These are phyloP conservation scores for Choiromyces venosus DNA, from an alignment of 495 filamentous ascomycete genomes.

Conservation along the genomic window DNA sequence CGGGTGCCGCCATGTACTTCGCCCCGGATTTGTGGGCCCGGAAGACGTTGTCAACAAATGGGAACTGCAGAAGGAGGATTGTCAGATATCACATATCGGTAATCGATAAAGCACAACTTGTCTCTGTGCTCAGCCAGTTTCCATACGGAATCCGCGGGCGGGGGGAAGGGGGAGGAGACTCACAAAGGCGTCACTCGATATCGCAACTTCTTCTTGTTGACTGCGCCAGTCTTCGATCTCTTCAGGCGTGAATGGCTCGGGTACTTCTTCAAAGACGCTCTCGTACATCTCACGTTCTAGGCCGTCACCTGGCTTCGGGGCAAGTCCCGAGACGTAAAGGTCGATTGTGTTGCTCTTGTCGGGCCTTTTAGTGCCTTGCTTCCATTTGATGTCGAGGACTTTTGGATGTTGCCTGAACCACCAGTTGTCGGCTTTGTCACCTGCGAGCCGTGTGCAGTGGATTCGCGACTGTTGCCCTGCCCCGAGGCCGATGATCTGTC, in stretches of 20 bases:
- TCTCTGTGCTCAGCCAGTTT: neutral
- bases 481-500: conserved; percentile 90
- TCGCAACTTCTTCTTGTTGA: conserved; percentile 72
- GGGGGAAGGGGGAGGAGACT: too few relatives aligned
- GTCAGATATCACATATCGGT: neutral
- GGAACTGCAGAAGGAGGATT: conserved; percentile 62
- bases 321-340: conserved; percentile 77
- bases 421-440: conserved; percentile 98
- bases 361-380: conserved; percentile 88
- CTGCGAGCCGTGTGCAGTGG: conserved; percentile 93
- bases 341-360: conserved; percentile 98
- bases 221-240: conserved; percentile 77
- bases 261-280: conserved; percentile 85
- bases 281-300: conserved; percentile 81
- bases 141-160: neutral
- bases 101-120: neutral
- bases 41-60: conserved; percentile 96
- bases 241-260: conserved; percentile 68
- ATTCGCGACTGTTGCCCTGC: conserved; percentile 96
- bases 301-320: conserved; percentile 53
- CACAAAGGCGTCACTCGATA: conserved; percentile 92
- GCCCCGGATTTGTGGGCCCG: conserved; percentile 77
- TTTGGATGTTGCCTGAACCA: conserved; percentile 95
- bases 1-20: conserved; percentile 91
- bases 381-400: conserved; percentile 82